Percentiles rank a stretch among this genome's conserved stretches.
Evolutionary conservation across 345 rosid species (phyloP).

Genomic region (Nephelium lappaceum): DNA sequence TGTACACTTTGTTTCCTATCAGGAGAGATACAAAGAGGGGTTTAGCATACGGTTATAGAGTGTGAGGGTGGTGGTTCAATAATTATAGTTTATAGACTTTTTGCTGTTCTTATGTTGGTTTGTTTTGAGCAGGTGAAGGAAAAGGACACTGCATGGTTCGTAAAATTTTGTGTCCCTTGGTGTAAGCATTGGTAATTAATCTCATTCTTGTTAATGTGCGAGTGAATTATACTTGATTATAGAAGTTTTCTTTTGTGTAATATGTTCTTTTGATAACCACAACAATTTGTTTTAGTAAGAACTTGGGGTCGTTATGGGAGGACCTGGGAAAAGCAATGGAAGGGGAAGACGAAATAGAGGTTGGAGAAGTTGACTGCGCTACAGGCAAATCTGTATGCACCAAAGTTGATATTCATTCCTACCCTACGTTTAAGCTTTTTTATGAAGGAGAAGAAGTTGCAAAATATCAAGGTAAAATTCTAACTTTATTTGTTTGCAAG

Average conservation of each 20-base stretch:
- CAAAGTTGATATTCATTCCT: constrained; percentile 87
- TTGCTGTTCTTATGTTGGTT: not conserved
- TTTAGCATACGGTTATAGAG: not conserved
- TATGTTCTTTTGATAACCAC: constrained; percentile 11
- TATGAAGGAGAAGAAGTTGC: constrained; percentile 91
- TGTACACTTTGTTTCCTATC: not conserved
- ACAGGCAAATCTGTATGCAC: constrained; percentile 74
- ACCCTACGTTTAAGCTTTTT: constrained; percentile 92
- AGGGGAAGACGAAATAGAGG: constrained; percentile 91
- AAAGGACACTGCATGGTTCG: constrained; percentile 95
- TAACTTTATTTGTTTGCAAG: not conserved
- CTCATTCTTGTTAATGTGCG: not conserved
- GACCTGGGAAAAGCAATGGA: constrained; percentile 88
- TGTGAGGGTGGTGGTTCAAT: not conserved
- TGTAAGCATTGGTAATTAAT: constrained; percentile 90
- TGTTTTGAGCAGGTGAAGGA: constrained; percentile 70
- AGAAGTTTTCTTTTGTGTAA: not conserved
- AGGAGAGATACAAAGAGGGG: not conserved
- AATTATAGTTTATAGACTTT: not conserved
- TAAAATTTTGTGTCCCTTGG: constrained; percentile 98
- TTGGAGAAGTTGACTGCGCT: constrained; percentile 93
- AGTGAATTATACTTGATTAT: constrained; percentile 7
- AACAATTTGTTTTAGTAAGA: constrained; percentile 62
- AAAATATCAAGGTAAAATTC: constrained; percentile 75
- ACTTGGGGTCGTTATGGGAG: constrained; percentile 90